These are phyloP conservation scores for Tarenaya hassleriana DNA, from an alignment of 345 rosid genomes.

Conservation along the genomic window DNA sequence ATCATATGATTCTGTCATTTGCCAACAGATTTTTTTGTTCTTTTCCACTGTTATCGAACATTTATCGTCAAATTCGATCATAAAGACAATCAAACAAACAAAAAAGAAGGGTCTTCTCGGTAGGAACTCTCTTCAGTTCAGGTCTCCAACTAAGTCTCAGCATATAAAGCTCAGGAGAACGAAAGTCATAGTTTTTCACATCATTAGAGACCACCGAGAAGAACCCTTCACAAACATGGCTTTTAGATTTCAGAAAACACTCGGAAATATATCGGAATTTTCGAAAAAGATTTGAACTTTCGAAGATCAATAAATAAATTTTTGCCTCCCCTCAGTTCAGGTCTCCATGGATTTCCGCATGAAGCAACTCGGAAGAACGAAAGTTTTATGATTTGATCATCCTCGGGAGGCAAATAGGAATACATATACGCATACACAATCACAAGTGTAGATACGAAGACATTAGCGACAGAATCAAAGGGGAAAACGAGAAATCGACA, in stretches of 20 bases:
- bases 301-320: background rate
- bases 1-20: too few relatives aligned
- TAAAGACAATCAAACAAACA: background rate
- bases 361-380: constrained; percentile 45
- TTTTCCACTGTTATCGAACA: too few relatives aligned
- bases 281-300: background rate
- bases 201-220: constrained; percentile 29
- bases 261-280: background rate
- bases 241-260: background rate
- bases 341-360: constrained; percentile 42
- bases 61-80: too few relatives aligned
- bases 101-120: constrained; percentile 5
- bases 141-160: constrained; percentile 39
- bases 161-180: constrained; percentile 46
- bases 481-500: too few relatives aligned
- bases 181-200: constrained; percentile 35
- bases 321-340: constrained; percentile 52
- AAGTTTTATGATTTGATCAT: constrained; percentile 30
- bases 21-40: too few relatives aligned
- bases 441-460: too few relatives aligned
- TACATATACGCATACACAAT: too few relatives aligned
- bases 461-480: too few relatives aligned
- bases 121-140: constrained; percentile 39
- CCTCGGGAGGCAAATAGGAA: constrained; percentile 33
- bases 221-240: constrained; percentile 13